phyloP scores from a whole-genome alignment of 139 green algal genomes.

The Chlamydomonas incerta region DNA sequence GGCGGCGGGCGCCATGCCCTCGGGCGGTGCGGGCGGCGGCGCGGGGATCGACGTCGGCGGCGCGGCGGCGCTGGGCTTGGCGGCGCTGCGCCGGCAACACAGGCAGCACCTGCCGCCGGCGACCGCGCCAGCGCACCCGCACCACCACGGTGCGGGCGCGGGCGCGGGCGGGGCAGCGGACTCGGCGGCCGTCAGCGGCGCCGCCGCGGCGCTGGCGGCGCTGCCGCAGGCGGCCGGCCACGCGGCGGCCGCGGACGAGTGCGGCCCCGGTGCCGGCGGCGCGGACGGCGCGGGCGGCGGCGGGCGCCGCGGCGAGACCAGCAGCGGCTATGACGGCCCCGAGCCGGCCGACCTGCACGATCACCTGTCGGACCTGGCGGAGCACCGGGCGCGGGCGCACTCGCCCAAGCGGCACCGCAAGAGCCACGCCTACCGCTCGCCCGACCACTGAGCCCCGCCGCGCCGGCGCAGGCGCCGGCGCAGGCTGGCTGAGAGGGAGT shows the following conservation, averaged over 20 bases:
- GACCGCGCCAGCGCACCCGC: neutral
- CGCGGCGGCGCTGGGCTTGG: constrained; percentile 1
- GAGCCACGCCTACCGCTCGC: constrained; percentile 21
- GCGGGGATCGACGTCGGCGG: neutral
- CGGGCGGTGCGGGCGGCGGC: too few relatives aligned
- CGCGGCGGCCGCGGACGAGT: neutral
- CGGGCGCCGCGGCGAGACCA: neutral
- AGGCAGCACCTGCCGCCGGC: neutral
- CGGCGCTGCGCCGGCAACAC: constrained; percentile 19
- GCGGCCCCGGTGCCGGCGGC: neutral
- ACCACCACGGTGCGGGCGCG: neutral
- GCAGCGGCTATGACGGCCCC: neutral
- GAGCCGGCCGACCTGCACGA: neutral
- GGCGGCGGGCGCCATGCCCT: too few relatives aligned
- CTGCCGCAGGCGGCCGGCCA: neutral
- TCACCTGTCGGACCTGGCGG: neutral
- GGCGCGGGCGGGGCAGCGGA: neutral
- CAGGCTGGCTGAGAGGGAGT: too few relatives aligned
- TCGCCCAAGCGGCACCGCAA: constrained; percentile 28
- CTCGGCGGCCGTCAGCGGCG: too few relatives aligned
- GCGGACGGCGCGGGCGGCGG: too few relatives aligned
- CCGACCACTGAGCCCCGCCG: neutral
- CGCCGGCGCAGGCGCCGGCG: too few relatives aligned
- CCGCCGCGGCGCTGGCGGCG: too few relatives aligned
- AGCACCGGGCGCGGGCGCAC: neutral